Conservation (phyloP, 805 yeast species). For the Wickerhamiella bombiphila region DNA sequence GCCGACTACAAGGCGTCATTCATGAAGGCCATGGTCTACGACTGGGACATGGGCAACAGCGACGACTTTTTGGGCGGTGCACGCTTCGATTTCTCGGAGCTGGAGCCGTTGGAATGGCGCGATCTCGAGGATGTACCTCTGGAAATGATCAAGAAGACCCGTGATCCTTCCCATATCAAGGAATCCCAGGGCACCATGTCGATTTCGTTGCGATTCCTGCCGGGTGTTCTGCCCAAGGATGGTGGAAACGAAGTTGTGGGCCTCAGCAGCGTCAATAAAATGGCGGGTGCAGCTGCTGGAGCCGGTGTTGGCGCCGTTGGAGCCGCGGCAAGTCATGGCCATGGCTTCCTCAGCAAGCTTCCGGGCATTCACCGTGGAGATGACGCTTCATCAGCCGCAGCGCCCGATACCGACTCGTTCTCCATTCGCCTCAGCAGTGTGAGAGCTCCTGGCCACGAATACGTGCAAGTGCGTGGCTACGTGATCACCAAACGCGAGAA, state of each 20-base stretch:
- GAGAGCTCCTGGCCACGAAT: conserved; percentile 17
- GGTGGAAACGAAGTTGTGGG: conserved; percentile 14
- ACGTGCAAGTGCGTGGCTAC: conserved; percentile 36
- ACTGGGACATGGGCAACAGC: conserved; percentile 88
- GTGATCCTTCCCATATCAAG: conserved; percentile 29
- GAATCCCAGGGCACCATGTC: conserved; percentile 49
- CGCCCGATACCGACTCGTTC: conserved; percentile 7
- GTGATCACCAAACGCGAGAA: conserved; percentile 29
- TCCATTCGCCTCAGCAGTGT: conserved; percentile 13
- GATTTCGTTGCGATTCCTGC: conserved; percentile 48
- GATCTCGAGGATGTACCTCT: conserved; percentile 38
- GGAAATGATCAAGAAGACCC: conserved; percentile 26
- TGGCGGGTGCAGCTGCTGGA: conserved; percentile 22
- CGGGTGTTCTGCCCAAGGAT: conserved; percentile 40
- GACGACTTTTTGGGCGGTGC: conserved; percentile 73
- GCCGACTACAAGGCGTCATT: conserved; percentile 8
- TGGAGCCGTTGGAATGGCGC: conserved; percentile 43
- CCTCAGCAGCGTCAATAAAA: conserved; percentile 15
- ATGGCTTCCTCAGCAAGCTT: conserved; percentile 30
- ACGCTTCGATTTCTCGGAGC: conserved; percentile 35
- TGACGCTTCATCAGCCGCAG: conserved; percentile 11
- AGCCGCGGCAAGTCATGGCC: conserved; percentile 25
- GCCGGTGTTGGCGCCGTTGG: conserved; percentile 42
- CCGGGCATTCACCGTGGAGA: conserved; percentile 24
- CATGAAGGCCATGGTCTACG: conserved; percentile 40